Evolutionary conservation across 139 green algal species (phyloP).

Genomic region (Marvania coccoides): DNA sequence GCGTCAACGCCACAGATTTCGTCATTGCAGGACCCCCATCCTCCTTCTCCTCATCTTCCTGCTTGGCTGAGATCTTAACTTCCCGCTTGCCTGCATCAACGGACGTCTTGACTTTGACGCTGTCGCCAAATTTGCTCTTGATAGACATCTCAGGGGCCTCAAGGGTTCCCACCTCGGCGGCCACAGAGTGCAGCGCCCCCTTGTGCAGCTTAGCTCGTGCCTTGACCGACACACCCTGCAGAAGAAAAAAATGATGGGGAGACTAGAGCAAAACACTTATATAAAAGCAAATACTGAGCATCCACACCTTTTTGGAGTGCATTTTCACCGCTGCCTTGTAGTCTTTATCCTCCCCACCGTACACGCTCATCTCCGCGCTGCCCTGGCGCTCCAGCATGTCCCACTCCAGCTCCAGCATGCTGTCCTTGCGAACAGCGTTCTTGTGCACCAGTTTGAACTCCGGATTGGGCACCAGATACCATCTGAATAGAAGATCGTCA

Average conservation of each 20-base stretch:
- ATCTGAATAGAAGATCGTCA: too few species aligned
- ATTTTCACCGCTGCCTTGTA: slow-evolving; percentile 1
- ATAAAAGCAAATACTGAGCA: too few species aligned
- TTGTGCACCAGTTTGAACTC: background rate
- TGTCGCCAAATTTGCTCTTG: background rate
- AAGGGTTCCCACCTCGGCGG: background rate
- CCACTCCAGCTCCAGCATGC: background rate
- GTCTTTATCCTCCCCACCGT: background rate
- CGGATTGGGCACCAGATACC: slow-evolving; percentile 1
- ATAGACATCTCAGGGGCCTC: background rate
- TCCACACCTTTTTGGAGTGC: background rate
- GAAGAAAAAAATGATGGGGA: too few species aligned
- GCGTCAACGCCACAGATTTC: background rate
- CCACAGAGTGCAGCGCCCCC: background rate
- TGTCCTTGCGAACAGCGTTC: background rate
- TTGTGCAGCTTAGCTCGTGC: background rate
- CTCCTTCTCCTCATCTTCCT: background rate
- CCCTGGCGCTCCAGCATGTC: background rate
- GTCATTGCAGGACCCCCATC: background rate
- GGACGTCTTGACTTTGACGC: background rate
- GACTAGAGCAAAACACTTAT: too few species aligned
- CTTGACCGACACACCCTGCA: too few species aligned
- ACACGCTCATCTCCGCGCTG: background rate
- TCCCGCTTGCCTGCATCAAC: background rate
- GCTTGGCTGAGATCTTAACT: background rate